Conservation (phyloP, 805 yeast species). For the Ogataea pilisensis region DNA sequence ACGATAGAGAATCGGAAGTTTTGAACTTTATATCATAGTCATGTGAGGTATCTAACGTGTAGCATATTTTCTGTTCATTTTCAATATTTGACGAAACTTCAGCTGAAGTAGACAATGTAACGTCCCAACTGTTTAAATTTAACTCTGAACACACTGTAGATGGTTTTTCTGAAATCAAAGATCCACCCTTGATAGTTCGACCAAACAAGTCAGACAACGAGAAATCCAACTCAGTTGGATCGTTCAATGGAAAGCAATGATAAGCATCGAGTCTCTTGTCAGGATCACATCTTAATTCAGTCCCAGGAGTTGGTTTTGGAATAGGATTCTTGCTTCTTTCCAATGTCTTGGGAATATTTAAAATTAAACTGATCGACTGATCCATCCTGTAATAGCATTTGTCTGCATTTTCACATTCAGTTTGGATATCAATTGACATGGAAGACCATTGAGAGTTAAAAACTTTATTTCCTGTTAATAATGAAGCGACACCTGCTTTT, state of each 20-base stretch:
- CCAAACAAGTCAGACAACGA: conserved; percentile 68
- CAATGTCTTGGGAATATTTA: conserved; percentile 66
- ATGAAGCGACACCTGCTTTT: conserved; percentile 77
- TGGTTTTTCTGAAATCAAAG: conserved; percentile 46
- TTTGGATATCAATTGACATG: conserved; percentile 77
- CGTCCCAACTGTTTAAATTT: conserved; percentile 41
- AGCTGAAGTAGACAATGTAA: conserved; percentile 11
- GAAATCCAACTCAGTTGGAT: conserved; percentile 43
- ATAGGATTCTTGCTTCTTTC: conserved; percentile 63
- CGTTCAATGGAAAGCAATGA: conserved; percentile 77
- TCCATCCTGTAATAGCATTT: conserved; percentile 51
- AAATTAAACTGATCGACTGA: conserved; percentile 66
- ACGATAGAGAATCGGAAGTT: conserved; percentile 43
- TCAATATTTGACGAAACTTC: not conserved
- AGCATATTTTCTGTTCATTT: conserved; percentile 19
- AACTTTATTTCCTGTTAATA: conserved; percentile 84
- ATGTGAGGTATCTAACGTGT: conserved; percentile 18
- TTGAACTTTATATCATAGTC: conserved; percentile 36
- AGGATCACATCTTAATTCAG: conserved; percentile 68
- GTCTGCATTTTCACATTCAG: conserved; percentile 41
- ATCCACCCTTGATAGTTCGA: conserved; percentile 56
- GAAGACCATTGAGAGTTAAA: conserved; percentile 94
- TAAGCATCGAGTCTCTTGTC: conserved; percentile 54
- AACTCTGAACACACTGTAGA: conserved; percentile 43
- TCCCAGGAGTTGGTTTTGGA: conserved; percentile 74